Conservation (phyloP, 495 filamentous ascomycete species). For the Pyrenopolyporus hunteri region DNA sequence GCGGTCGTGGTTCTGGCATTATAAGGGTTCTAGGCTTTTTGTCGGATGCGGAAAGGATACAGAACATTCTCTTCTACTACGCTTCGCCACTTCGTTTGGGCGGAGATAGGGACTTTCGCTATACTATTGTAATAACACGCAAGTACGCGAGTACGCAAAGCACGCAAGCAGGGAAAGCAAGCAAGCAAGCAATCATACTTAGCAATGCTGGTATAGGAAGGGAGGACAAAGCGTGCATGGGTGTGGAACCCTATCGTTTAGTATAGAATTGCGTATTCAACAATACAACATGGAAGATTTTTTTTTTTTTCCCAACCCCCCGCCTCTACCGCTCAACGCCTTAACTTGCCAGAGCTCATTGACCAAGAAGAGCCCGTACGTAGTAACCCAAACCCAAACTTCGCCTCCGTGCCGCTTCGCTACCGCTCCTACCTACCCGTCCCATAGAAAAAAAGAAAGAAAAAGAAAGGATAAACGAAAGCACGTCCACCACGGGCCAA, state of each 20-base stretch:
- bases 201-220: not conserved
- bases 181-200: too few species aligned
- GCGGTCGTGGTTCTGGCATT: slow-evolving; percentile 12
- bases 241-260: not conserved
- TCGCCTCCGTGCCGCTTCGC: not conserved
- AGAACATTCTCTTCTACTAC: not conserved
- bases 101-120: not conserved
- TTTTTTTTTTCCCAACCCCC: not conserved
- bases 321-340: too few species aligned
- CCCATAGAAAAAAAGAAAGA: too few species aligned
- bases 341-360: not conserved
- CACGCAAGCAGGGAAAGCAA: too few species aligned
- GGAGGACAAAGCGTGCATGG: not conserved
- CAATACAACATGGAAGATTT: too few species aligned
- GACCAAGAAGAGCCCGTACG: not conserved
- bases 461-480: too few species aligned
- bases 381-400: not conserved
- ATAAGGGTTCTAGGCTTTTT: not conserved
- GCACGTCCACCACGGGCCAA: too few species aligned
- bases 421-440: too few species aligned
- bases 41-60: too few species aligned
- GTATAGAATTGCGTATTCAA: too few species aligned
- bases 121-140: not conserved
- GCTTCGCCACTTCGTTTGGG: not conserved
- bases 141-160: too few species aligned